Base-by-base conservation (phyloP, 1,284 basidiomycete species). In the Ustilago esculenta region DNA sequence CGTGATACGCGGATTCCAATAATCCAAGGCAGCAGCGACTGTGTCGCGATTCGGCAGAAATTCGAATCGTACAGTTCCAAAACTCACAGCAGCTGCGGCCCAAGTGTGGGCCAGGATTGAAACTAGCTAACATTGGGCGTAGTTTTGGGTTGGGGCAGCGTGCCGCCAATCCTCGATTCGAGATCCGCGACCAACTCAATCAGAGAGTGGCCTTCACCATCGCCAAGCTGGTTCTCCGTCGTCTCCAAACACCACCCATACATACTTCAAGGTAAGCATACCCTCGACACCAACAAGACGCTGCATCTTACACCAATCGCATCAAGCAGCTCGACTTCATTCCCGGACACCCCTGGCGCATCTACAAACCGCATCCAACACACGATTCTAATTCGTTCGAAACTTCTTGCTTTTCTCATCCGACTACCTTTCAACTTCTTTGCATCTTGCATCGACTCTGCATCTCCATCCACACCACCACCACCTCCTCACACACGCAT, bases 251-350 rank as follows among this genome's bases (percentile, higher is more conserved):
- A 58, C 58, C 63, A 63, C 33, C 63, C 57, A 72, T 40, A 58
- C 58, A 67, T 60, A 55, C 58, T 39, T 67, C 63, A 61, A 66
- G 61, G 54, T 61, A 60, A 60, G 56, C 68, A 65, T 58, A 44
- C 27, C 55, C 34, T 17, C 54, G 15, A 53, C 51, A 46, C 9
- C 41, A 27, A 36, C 47, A 25, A 36, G 42, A 35, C n/a, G n/a
- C 39, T 44, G 32, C 41, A 47, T n/a, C 25, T 36, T n/a, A 3
- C 21, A 29, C 29, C 37, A 30, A 30, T 54, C 20, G n/a, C 34
- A 42, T 14, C 20, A 35, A 30, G 37, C 46, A 45, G 37, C 27
- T 43, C 37, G 29, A 36, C 20, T 12, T 24, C 18, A 17, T 47
- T 21, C 21, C 12, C 41, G 14, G 21, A 14, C 11, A 47, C 20